Evolutionary conservation across 1,284 basidiomycete genomes (phyloP).

Genomic region (Irpex sp.): DNA sequence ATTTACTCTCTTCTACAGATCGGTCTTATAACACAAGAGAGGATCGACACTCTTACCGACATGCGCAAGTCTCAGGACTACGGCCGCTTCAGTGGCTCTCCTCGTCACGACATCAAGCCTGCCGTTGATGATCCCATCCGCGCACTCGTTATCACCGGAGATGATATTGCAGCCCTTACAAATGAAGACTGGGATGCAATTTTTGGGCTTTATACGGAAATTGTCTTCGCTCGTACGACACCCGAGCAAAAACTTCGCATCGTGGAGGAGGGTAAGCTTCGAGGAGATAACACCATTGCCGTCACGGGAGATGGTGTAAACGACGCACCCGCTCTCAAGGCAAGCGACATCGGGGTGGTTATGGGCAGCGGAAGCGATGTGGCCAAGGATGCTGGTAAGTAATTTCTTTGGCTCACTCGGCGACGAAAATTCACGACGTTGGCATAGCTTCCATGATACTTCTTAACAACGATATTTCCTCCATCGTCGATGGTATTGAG

Average conservation of each 20-base stretch:
- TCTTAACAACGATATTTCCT: slow-evolving; percentile 45
- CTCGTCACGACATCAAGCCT: slow-evolving; percentile 26
- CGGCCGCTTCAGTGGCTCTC: slow-evolving; percentile 14
- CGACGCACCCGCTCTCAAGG: slow-evolving; percentile 61
- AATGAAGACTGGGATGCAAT: slow-evolving; percentile 45
- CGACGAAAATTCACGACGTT: not conserved
- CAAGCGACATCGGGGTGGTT: slow-evolving; percentile 53
- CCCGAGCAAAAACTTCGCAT: slow-evolving; percentile 74
- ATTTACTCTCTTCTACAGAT: slow-evolving; percentile 46
- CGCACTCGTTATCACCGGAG: slow-evolving; percentile 48
- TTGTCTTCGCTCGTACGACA: slow-evolving; percentile 73
- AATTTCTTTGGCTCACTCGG: slow-evolving; percentile 2
- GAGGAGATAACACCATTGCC: slow-evolving; percentile 46
- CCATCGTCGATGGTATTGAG: slow-evolving; percentile 46
- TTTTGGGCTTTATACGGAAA: slow-evolving; percentile 52
- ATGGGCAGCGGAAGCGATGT: slow-evolving; percentile 52
- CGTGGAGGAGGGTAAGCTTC: slow-evolving; percentile 55
- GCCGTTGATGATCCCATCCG: slow-evolving; percentile 23
- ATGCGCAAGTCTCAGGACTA: slow-evolving; percentile 24
- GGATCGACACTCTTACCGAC: slow-evolving; percentile 38
- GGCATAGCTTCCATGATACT: slow-evolving; percentile 44
- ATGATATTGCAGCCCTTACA: slow-evolving; percentile 45
- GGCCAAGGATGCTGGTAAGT: slow-evolving; percentile 39
- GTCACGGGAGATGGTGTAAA: slow-evolving; percentile 70
- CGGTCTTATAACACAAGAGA: slow-evolving; percentile 51